Conservation (phyloP, 148 eudicot species). For the Tetragonia tetragonoides region DNA sequence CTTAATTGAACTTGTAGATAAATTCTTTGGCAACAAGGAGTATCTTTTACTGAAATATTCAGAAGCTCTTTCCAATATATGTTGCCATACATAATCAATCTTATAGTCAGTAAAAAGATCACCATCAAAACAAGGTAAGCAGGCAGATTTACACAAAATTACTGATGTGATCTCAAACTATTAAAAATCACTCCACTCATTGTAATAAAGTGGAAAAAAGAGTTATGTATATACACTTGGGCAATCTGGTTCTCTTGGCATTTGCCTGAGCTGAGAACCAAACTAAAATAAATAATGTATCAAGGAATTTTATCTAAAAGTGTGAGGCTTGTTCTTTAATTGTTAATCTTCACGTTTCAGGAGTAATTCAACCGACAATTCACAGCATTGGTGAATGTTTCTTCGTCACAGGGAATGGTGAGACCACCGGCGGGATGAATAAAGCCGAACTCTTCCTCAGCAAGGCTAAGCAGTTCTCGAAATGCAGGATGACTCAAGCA, state of each 20-base stretch:
- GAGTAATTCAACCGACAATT: slow-evolving; percentile 28
- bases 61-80: background rate
- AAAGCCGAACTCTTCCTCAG: slow-evolving; percentile 61
- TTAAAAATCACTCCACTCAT: background rate
- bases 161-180: slow-evolving; percentile 1
- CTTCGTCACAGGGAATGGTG: slow-evolving; percentile 54
- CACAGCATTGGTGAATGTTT: slow-evolving; percentile 36
- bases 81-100: background rate
- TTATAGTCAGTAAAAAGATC: slow-evolving; percentile 6
- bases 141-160: background rate
- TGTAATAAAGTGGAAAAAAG: slow-evolving; percentile 7
- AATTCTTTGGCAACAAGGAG: background rate
- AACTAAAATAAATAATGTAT: background rate
- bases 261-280: slow-evolving; percentile 17
- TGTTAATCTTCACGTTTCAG: background rate
- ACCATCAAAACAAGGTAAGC: slow-evolving; percentile 3
- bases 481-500: slow-evolving; percentile 54
- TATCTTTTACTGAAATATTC: background rate
- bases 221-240: slow-evolving; percentile 11
- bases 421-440: slow-evolving; percentile 56
- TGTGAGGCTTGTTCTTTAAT: slow-evolving; percentile 5
- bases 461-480: slow-evolving; percentile 37
- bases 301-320: background rate
- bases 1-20: background rate
- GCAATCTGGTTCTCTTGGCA: slow-evolving; percentile 14